Evolutionary conservation across 1,284 basidiomycete genomes (phyloP).

Genomic region (Trichosporon faecale): DNA sequence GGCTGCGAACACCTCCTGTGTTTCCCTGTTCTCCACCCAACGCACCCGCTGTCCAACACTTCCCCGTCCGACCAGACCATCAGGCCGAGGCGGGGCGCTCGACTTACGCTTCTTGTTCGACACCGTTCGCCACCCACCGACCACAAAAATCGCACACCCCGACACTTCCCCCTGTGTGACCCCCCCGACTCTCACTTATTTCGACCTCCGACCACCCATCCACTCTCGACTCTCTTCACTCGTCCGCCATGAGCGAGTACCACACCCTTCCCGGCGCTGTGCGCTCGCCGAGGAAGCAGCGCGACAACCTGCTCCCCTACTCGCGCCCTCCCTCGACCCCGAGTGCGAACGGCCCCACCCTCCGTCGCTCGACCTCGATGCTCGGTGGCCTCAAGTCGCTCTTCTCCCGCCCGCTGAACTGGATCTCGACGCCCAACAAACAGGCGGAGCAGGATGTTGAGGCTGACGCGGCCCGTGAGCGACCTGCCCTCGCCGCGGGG

Average conservation of each 20-base stretch:
- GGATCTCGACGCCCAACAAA: conserved; percentile 36
- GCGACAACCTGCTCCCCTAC: conserved; percentile 7
- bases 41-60: not conserved
- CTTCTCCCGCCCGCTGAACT: conserved; percentile 37
- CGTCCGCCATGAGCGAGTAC: not conserved
- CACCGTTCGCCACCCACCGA: not conserved
- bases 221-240: not conserved
- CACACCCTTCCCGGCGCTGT: not conserved
- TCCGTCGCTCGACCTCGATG: conserved; percentile 17
- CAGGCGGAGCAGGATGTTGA: not conserved
- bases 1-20: not conserved
- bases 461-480: not conserved
- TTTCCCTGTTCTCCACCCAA: not conserved
- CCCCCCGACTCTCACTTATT: not conserved
- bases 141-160: not conserved
- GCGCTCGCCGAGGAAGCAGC: conserved; percentile 8
- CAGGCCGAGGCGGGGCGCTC: conserved; percentile 9
- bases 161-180: not conserved
- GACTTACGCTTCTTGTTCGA: not conserved
- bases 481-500: not conserved
- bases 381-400: conserved; percentile 37
- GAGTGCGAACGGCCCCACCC: not conserved
- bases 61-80: conserved; percentile 7
- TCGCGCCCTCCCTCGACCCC: conserved; percentile 11
- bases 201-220: not conserved